These are phyloP conservation scores for Bondarzewia mesenterica DNA, from an alignment of 1,284 basidiomycete genomes.

Conservation along the genomic window DNA sequence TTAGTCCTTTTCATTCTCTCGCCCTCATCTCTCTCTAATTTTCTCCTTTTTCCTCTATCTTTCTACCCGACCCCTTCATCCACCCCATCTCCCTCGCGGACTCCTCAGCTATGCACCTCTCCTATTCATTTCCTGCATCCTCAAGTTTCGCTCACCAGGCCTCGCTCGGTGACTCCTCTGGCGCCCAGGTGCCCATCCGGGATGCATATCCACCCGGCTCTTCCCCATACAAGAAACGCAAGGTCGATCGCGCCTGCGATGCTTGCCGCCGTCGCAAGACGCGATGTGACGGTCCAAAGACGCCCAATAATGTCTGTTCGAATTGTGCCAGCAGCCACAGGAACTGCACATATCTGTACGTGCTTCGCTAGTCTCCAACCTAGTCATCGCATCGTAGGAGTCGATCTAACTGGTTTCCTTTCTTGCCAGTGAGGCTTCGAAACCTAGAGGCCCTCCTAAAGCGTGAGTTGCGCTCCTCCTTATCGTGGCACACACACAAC, in stretches of 20 bases:
- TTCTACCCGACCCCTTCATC: neutral
- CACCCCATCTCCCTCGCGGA: neutral
- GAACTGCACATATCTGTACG: conserved; percentile 69
- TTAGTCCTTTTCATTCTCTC: neutral
- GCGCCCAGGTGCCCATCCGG: neutral
- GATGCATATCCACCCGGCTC: neutral
- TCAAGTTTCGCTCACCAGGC: conserved; percentile 1
- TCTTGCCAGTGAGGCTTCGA: conserved; percentile 57
- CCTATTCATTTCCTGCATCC: neutral
- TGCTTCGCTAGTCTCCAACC: conserved; percentile 11
- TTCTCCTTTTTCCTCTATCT: neutral
- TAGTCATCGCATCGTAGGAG: neutral
- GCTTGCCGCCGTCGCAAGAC: conserved; percentile 60
- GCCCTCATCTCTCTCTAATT: neutral
- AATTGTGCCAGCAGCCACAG: conserved; percentile 62
- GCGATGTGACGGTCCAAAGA: conserved; percentile 61
- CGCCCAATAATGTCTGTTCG: conserved; percentile 55
- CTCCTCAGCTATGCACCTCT: neutral
- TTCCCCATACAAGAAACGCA: conserved; percentile 35
- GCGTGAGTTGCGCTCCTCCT: conserved; percentile 40
- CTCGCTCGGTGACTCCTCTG: too few species aligned
- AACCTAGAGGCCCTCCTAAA: conserved; percentile 79
- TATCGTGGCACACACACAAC: conserved; percentile 5
- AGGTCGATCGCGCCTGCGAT: conserved; percentile 66
- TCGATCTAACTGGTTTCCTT: conserved; percentile 3